Base-by-base conservation (phyloP, 2,329 filamentous ascomycete genomes). In the Cladosporium halotolerans region DNA sequence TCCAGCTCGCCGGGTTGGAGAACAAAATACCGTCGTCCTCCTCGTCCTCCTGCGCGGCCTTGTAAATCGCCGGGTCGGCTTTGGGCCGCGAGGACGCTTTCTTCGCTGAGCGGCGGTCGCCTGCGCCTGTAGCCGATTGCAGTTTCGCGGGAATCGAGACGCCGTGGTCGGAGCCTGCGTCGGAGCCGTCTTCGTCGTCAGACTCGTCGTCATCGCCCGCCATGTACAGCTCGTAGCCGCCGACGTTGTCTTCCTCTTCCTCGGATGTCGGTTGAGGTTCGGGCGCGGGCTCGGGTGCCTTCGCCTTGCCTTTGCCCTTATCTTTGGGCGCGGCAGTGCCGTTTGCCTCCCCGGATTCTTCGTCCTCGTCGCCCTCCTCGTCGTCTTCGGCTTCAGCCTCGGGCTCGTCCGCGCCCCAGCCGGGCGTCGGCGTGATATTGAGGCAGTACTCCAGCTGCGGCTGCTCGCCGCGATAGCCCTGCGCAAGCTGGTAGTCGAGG, bases 221-320 rank as follows among this genome's bases (percentile, higher is more conserved):
- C 90, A 96, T 96, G 78, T 96, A 96, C 55, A 96, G 87, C 65
- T 91, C 86, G 67, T 89, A 86, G 32, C 88, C 88, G 52, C 88
- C 88, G 1, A 88, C 82, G 58, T 74, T 73, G 55, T 78, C 76
- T 49, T 86, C 81, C 16, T 76, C 73, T 66, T 48, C 61, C 36
- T 84, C 79, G 6, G 23, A 6, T 45, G 39, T 18, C 3, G 48
- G 48, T 38, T 39, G 32, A 9, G 48, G 48, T 38, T 39, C 19
- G 11, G 40, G 40, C 19, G 74, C 72, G 65, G 40, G 51, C 56
- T 54, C 59, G 54, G 49, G 61, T 10, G 23, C 33, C 59, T 66
- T 61, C 18, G 53, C 43, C 57, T 68, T 58, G 53, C 48, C 52
- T 59, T 73, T 68, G 41, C 60, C 63, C 33, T 60, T 58, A 16